These are phyloP conservation scores for Monosporozyma solicola DNA, from an alignment of 805 yeast species.

Conservation along the genomic window DNA sequence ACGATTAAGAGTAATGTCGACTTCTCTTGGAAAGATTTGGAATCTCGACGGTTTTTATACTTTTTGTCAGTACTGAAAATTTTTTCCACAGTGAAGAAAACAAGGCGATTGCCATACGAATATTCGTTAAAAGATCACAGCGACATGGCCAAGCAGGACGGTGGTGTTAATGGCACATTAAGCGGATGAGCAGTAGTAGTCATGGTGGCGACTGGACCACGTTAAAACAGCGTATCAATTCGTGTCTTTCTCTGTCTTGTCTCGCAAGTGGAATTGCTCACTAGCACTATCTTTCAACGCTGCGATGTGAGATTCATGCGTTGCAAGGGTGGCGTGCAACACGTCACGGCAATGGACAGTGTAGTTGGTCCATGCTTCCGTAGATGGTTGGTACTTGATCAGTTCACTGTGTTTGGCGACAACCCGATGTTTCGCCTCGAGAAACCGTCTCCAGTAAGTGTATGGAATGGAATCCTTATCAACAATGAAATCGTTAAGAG, in stretches of 20 bases:
- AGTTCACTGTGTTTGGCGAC: constrained; percentile 17
- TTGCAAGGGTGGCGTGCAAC: not conserved
- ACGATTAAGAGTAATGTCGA: not conserved
- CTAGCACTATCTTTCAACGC: not conserved
- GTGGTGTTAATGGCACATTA: not conserved
- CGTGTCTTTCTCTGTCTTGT: not conserved
- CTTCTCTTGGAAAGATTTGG: not conserved
- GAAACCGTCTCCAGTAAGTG: constrained; percentile 53
- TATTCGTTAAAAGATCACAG: not conserved
- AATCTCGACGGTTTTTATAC: not conserved
- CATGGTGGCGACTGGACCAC: not conserved
- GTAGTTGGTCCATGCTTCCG: not conserved
- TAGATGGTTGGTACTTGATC: not conserved
- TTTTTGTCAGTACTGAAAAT: not conserved
- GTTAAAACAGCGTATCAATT: not conserved
- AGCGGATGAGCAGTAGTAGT: not conserved
- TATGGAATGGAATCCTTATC: constrained; percentile 28
- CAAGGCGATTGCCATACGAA: not conserved
- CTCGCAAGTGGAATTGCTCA: not conserved
- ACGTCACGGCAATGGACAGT: not conserved
- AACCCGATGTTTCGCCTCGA: constrained; percentile 44
- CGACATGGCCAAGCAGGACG: not conserved
- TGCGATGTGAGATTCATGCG: not conserved
- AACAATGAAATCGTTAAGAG: constrained; percentile 27
- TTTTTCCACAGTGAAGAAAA: not conserved